A percentile compares a stretch with the other conserved stretches of the same genome.
Conservation (phyloP, 805 yeast genomes). For the Metschnikowia noctiluminum region DNA sequence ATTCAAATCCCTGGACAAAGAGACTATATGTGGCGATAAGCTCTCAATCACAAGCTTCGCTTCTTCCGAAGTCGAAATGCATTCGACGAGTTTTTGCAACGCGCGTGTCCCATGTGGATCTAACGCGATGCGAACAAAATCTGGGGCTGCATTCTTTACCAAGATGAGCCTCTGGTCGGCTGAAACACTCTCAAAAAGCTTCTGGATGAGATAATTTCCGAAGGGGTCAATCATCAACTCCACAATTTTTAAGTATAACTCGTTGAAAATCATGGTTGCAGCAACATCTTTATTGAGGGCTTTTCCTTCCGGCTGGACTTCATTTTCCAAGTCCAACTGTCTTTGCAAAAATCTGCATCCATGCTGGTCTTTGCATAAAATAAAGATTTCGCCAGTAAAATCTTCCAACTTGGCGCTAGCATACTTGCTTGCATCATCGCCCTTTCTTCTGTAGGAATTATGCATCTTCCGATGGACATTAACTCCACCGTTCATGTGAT, state of each 20-base stretch:
- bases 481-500: constrained; percentile 22
- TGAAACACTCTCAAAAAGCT: constrained; percentile 73
- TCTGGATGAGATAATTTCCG: constrained; percentile 95
- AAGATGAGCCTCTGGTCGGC: constrained; percentile 66
- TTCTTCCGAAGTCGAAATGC: constrained; percentile 69
- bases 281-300: constrained; percentile 40
- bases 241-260: constrained; percentile 71
- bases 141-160: constrained; percentile 68
- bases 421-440: constrained; percentile 70
- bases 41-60: constrained; percentile 57
- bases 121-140: constrained; percentile 74
- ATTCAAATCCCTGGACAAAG: constrained; percentile 81
- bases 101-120: constrained; percentile 98
- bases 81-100: constrained; percentile 86
- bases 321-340: constrained; percentile 66
- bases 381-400: constrained; percentile 68
- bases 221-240: constrained; percentile 94
- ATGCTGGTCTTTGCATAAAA: constrained; percentile 91
- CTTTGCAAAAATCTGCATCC: constrained; percentile 92
- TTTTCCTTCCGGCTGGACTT: constrained; percentile 9
- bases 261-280: constrained; percentile 74
- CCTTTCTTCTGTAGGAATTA: constrained; percentile 33
- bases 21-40: constrained; percentile 68
- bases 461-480: constrained; percentile 46
- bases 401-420: constrained; percentile 65